A percentile compares a stretch with the other conserved stretches of the same genome.
Evolutionary conservation across 805 yeast genomes (phyloP).

Genomic region (Dipodascus geniculatus): DNA sequence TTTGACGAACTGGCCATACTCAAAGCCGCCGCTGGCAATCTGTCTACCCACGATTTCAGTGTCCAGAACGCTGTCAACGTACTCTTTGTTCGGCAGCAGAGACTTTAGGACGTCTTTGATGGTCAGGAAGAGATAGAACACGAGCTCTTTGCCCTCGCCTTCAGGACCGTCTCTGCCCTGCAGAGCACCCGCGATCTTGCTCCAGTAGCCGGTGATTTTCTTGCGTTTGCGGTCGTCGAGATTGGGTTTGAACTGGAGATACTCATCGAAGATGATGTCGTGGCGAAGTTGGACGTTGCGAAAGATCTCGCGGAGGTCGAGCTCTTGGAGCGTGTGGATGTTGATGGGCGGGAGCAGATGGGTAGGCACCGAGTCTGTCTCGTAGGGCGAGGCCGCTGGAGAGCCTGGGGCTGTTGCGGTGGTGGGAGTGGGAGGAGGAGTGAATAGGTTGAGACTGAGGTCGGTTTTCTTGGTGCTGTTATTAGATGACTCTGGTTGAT

Average conservation of each 20-base stretch:
- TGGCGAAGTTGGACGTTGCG: constrained; percentile 89
- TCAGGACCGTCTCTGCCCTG: not conserved
- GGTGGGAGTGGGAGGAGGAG: not conserved
- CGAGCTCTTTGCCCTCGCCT: constrained; percentile 25
- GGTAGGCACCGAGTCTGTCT: not conserved
- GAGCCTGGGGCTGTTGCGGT: not conserved
- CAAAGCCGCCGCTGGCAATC: constrained; percentile 46
- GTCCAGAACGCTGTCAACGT: constrained; percentile 64
- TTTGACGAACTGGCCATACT: constrained; percentile 52
- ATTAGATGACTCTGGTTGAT: not conserved
- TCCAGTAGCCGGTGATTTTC: constrained; percentile 76
- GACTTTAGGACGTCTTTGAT: constrained; percentile 63
- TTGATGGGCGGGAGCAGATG: constrained; percentile 57
- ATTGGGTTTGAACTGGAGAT: constrained; percentile 81
- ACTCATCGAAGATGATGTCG: constrained; percentile 89
- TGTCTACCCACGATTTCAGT: constrained; percentile 68
- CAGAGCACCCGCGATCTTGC: constrained; percentile 33
- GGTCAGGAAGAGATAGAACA: constrained; percentile 68
- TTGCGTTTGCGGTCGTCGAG: constrained; percentile 66
- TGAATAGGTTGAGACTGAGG: not conserved
- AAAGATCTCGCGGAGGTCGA: constrained; percentile 77
- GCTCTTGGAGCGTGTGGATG: constrained; percentile 68
- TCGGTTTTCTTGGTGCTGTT: not conserved
- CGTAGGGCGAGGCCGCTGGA: not conserved
- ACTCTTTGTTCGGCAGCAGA: constrained; percentile 67